A percentile compares a stretch with the other conserved stretches of the same genome.
Conservation (phyloP, 2,329 filamentous ascomycete genomes). For the Penicillium sp. region DNA sequence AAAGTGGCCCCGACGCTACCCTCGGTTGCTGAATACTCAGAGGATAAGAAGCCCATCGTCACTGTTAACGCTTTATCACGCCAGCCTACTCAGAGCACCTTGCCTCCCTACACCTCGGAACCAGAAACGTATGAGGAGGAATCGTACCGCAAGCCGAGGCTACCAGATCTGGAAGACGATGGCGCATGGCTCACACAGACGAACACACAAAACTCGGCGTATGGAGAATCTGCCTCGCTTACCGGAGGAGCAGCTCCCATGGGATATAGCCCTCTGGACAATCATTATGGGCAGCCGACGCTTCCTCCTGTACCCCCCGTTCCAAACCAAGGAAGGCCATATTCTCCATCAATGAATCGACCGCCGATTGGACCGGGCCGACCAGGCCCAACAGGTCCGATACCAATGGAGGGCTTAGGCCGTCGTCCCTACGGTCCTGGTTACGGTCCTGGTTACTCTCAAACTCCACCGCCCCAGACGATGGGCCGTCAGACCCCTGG, state of each 20-base stretch:
- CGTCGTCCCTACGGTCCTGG: slow-evolving; percentile 16
- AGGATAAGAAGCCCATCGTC: slow-evolving; percentile 28
- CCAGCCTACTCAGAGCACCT: slow-evolving; percentile 58
- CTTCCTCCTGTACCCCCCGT: slow-evolving; percentile 26
- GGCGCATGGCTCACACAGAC: slow-evolving; percentile 39
- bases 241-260: slow-evolving; percentile 28
- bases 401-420: slow-evolving; percentile 22
- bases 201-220: slow-evolving; percentile 47
- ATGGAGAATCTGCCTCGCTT: slow-evolving; percentile 51
- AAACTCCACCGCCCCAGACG: slow-evolving; percentile 16
- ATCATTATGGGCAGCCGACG: slow-evolving; percentile 23
- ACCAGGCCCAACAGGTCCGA: slow-evolving; percentile 24
- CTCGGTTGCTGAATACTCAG: slow-evolving; percentile 49
- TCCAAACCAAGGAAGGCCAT: slow-evolving; percentile 22
- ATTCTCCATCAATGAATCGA: slow-evolving; percentile 20
- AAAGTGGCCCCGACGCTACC: slow-evolving; percentile 54
- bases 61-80: slow-evolving; percentile 49
- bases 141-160: slow-evolving; percentile 26
- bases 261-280: slow-evolving; percentile 34
- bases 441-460: slow-evolving; percentile 18
- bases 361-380: slow-evolving; percentile 24
- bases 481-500: slow-evolving; percentile 17
- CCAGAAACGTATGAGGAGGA: slow-evolving; percentile 38
- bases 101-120: slow-evolving; percentile 61
- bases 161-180: slow-evolving; percentile 43